A percentile compares a stretch with the other conserved stretches of the same genome.
These are phyloP conservation scores for Mortierella sp. DNA, from an alignment of 371 early-diverging fungal genomes.

Conservation along the genomic window DNA sequence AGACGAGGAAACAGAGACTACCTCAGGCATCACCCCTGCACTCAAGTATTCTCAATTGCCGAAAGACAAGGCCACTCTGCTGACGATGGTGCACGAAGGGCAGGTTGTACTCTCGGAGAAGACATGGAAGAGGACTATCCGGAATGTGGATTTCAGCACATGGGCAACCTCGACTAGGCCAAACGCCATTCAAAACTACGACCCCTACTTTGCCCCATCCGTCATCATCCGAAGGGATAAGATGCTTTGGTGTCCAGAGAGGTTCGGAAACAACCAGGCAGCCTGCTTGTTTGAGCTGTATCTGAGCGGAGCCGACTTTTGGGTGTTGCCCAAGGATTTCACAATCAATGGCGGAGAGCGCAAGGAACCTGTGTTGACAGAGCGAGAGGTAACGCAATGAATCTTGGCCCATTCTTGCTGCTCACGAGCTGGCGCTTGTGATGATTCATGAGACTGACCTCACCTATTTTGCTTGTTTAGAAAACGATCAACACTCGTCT, in stretches of 20 bases:
- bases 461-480: slow-evolving; percentile 4
- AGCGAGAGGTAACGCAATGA: slow-evolving; percentile 36
- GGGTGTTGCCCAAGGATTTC: slow-evolving; percentile 67
- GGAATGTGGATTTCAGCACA: slow-evolving; percentile 47
- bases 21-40: slow-evolving; percentile 28
- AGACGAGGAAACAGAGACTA: slow-evolving; percentile 10
- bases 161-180: slow-evolving; percentile 37
- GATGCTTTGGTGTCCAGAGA: slow-evolving; percentile 64
- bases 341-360: slow-evolving; percentile 51
- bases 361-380: slow-evolving; percentile 26
- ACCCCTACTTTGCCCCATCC: slow-evolving; percentile 49
- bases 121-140: slow-evolving; percentile 52
- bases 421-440: not conserved
- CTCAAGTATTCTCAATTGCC: slow-evolving; percentile 21
- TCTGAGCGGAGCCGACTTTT: slow-evolving; percentile 65
- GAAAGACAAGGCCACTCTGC: slow-evolving; percentile 22
- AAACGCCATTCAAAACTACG: slow-evolving; percentile 54
- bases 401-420: not conserved
- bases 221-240: slow-evolving; percentile 50
- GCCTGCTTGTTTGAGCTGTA: slow-evolving; percentile 70
- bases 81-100: slow-evolving; percentile 21
- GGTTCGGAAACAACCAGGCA: slow-evolving; percentile 71
- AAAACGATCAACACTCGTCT: slow-evolving; percentile 53
- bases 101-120: slow-evolving; percentile 46
- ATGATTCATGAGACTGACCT: not conserved